Evolutionary conservation across 1,139 yeast genomes (phyloP).

Genomic region (Suhomyces chickasaworum): DNA sequence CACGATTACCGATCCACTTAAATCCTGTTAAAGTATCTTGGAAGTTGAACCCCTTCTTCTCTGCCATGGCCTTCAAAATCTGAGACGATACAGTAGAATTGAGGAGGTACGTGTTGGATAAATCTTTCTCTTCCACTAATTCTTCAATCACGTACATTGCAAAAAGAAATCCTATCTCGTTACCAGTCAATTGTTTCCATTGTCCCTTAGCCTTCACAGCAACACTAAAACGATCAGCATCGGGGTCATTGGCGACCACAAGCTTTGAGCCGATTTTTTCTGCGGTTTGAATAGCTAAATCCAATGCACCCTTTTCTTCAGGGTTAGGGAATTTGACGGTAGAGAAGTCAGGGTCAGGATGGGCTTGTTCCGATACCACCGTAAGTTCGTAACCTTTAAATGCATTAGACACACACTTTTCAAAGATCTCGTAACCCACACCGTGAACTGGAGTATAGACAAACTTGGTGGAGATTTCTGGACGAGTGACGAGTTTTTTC

Average conservation of each 20-base stretch:
- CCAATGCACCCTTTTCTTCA: constrained; percentile 90
- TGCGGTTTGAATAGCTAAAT: constrained; percentile 63
- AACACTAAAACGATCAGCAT: constrained; percentile 89
- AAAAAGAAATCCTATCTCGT: constrained; percentile 84
- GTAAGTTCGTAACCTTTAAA: constrained; percentile 21
- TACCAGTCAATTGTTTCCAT: constrained; percentile 88
- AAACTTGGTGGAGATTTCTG: constrained; percentile 41
- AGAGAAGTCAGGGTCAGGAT: constrained; percentile 82
- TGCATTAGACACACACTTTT: constrained; percentile 19
- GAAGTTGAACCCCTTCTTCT: constrained; percentile 58
- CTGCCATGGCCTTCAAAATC: constrained; percentile 71
- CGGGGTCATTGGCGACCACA: constrained; percentile 92
- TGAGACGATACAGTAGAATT: constrained; percentile 94
- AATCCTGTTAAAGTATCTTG: constrained; percentile 91
- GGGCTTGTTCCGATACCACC: constrained; percentile 58
- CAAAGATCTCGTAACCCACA: constrained; percentile 66
- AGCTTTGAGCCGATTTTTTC: constrained; percentile 46
- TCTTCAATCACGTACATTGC: constrained; percentile 62
- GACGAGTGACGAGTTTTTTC: constrained; percentile 24
- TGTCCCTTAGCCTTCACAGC: constrained; percentile 54
- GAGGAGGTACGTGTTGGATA: constrained; percentile 57
- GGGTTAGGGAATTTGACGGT: constrained; percentile 94
- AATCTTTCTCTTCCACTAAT: constrained; percentile 28
- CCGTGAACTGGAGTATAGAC: constrained; percentile 97
- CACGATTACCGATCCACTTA: constrained; percentile 95